phyloP scores from a whole-genome alignment of 805 yeast species.

The Hanseniaspora jakobsenii region DNA sequence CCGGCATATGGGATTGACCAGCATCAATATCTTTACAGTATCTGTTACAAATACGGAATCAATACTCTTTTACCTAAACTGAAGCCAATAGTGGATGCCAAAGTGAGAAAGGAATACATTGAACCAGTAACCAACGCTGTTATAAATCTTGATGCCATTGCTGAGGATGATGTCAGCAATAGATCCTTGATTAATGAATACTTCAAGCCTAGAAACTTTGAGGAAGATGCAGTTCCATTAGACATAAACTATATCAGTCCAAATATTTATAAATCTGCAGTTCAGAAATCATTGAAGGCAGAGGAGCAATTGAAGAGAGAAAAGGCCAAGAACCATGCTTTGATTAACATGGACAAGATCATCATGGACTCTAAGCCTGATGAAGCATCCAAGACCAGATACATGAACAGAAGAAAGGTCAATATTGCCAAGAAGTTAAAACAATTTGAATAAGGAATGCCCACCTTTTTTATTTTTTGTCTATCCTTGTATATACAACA shows the following conservation, averaged over 20 bases:
- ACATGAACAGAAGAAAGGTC: slow-evolving; percentile 29
- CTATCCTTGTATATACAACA: too few species aligned
- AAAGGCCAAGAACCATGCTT: slow-evolving; percentile 51
- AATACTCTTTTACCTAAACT: slow-evolving; percentile 54
- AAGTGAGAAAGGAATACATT: slow-evolving; percentile 48
- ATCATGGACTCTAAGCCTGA: slow-evolving; percentile 54
- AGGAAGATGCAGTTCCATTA: slow-evolving; percentile 10
- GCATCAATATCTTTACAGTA: slow-evolving; percentile 69
- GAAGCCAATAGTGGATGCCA: slow-evolving; percentile 20
- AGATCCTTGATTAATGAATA: slow-evolving; percentile 30
- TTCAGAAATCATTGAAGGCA: neutral
- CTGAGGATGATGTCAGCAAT: slow-evolving; percentile 66
- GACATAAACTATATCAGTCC: neutral
- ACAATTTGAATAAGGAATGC: slow-evolving; percentile 2
- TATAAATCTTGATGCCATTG: slow-evolving; percentile 64
- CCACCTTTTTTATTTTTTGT: neutral
- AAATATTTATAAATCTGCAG: neutral
- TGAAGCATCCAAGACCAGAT: slow-evolving; percentile 35
- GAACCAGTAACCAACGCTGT: slow-evolving; percentile 61
- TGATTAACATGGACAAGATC: slow-evolving; percentile 53
- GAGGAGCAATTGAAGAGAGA: slow-evolving; percentile 30
- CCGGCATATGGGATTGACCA: slow-evolving; percentile 72
- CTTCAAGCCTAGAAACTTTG: neutral
- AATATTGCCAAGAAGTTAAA: slow-evolving; percentile 12
- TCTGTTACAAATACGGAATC: slow-evolving; percentile 73